A percentile compares a stretch with the other conserved stretches of the same genome.
These are phyloP conservation scores for Neurospora sp. DNA, from an alignment of 495 filamentous ascomycete genomes.

Conservation along the genomic window DNA sequence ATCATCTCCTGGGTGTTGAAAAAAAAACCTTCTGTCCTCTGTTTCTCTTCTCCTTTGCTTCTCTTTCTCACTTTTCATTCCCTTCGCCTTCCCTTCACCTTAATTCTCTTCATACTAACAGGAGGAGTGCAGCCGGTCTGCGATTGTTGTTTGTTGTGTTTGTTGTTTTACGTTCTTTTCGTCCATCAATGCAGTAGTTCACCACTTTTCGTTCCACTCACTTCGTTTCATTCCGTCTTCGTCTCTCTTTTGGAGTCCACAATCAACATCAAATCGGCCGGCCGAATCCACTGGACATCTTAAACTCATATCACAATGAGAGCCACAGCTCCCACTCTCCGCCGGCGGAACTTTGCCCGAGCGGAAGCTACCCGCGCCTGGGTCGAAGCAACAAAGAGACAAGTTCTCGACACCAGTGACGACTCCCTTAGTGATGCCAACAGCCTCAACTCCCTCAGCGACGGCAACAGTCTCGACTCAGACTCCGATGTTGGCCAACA, in stretches of 20 bases:
- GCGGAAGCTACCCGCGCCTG: conserved; percentile 2
- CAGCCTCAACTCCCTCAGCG: not conserved
- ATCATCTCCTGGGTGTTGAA: not conserved
- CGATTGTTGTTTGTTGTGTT: conserved; percentile 4
- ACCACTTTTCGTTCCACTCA: not conserved
- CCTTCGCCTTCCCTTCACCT: not conserved
- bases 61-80: conserved; percentile 1
- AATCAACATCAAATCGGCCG: conserved; percentile 5
- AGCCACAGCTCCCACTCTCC: conserved; percentile 7
- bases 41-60: not conserved
- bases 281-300: not conserved
- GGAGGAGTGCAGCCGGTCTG: conserved; percentile 12
- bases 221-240: not conserved
- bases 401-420: not conserved
- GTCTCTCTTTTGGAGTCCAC: not conserved
- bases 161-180: not conserved
- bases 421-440: not conserved
- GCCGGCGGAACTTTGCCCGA: conserved; percentile 14
- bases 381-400: conserved; percentile 6
- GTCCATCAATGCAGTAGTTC: not conserved
- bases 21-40: not conserved
- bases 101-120: not conserved
- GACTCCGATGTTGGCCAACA: not conserved
- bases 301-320: conserved; percentile 2
- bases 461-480: not conserved